Percentiles rank a stretch among this genome's conserved stretches.
These are phyloP conservation scores for Toxoplasma gondii DNA, from an alignment of 169 alveolate species.

Conservation along the genomic window DNA sequence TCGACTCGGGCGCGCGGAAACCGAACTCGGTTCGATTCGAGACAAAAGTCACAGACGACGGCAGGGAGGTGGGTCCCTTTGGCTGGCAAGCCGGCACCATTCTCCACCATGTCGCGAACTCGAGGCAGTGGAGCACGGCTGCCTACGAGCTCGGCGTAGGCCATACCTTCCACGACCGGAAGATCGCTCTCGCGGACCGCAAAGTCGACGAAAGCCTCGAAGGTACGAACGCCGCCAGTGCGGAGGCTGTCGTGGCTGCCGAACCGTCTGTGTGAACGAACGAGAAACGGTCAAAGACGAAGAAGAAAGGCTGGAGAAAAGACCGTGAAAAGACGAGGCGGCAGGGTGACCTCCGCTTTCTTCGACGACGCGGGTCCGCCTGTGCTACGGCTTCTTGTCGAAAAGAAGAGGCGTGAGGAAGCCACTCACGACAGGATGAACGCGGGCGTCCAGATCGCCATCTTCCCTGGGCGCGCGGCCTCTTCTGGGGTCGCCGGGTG, in stretches of 20 bases:
- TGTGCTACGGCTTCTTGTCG: no score
- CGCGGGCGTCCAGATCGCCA: no score
- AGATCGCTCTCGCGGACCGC: not conserved
- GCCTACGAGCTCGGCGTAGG: not conserved
- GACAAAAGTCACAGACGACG: not conserved
- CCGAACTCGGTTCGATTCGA: conserved; percentile 24
- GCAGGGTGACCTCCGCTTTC: no score
- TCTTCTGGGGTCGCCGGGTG: no score
- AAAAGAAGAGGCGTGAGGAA: no score
- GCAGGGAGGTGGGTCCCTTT: not conserved
- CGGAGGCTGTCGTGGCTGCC: not conserved
- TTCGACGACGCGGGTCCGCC: no score
- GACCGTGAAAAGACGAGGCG: no score
- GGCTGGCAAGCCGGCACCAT: conserved; percentile 29
- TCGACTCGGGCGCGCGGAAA: conserved; percentile 3
- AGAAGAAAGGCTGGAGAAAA: no score
- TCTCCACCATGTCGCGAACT: not conserved
- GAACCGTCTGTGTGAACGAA: no score
- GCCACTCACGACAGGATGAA: no score
- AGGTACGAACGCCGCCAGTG: not conserved
- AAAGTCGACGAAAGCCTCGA: not conserved
- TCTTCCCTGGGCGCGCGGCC: no score
- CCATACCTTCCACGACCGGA: not conserved
- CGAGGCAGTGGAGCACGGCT: not conserved
- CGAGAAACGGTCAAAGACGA: no score